Evolutionary conservation across 176 grass and related monocot species (phyloP), one percentile per base, ranked within the genome.

Genomic region (Oryza longistaminata): DNA sequence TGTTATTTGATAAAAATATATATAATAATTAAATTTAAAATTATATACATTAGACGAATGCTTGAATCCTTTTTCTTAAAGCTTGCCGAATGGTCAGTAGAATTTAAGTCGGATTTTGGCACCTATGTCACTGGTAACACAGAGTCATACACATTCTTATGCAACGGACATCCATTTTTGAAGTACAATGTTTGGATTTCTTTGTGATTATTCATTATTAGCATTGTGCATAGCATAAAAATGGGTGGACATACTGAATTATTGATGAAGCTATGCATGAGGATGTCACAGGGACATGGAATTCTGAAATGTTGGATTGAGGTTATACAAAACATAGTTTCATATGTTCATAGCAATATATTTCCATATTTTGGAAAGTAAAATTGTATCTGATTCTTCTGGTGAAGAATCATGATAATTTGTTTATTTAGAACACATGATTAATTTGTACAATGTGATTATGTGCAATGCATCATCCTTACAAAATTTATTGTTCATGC

Each of bases 401-500:
- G 64, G 64, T 53, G 24, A 70, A 74, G 13, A 31, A 74, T 2
- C 40, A 48, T 9, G 58, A 22, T 22, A 62, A 60, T 61, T 22
- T 61, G 58, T 24, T 62, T 62, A n/a, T 62, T 62, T 62, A 62
- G 52, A 53, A 53, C 16, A 58, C 52, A 58, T 58, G 17, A 21
- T 73, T n/a, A 50, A 68, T 43, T 48, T 83, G 8, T 65, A 34
- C 31, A 50, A 26, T 64, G 34, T 76, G 34, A 46, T 84, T 77
- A 11, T 60, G 19, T 73, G 37, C 26, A 45, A 75, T 83, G 29
- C 66, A 43, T 65, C 26, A 60, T 75, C 61, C 70, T 87, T 70
- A 90, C 44, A 15, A 17, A 60, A 34, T 78, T 73, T 76, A 42
- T 73, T 84, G 82, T 83, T 61, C 37, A 58, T 58, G 52, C 15